Conservation (phyloP, 1,284 basidiomycete genomes). For the Athelia psychrophila region DNA sequence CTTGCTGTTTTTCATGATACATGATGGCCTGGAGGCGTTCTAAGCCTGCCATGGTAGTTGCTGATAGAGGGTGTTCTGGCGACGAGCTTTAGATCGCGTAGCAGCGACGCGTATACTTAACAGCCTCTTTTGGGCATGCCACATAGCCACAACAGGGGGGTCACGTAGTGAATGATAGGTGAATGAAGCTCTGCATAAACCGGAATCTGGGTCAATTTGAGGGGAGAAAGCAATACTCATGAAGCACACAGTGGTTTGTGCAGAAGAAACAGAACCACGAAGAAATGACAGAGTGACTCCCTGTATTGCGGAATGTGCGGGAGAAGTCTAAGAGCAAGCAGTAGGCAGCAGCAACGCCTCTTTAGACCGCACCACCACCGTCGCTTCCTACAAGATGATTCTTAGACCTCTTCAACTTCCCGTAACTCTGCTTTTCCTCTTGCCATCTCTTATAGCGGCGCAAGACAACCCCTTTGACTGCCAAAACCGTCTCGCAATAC, state of each 20-base stretch:
- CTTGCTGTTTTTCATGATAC: slow-evolving; percentile 76
- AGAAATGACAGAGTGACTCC: too few species aligned
- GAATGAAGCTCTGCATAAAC: too few species aligned
- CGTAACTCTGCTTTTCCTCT: slow-evolving; percentile 32
- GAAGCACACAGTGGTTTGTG: too few species aligned
- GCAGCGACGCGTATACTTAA: neutral
- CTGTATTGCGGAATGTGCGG: too few species aligned
- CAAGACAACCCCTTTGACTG: slow-evolving; percentile 53
- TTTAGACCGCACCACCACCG: slow-evolving; percentile 10
- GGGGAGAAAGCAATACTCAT: too few species aligned
- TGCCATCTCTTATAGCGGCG: slow-evolving; percentile 28
- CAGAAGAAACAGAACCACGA: too few species aligned
- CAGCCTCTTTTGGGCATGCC: neutral
- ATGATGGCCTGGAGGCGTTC: slow-evolving; percentile 54
- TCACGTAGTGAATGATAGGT: too few species aligned
- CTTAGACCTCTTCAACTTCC: slow-evolving; percentile 17
- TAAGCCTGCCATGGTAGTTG: slow-evolving; percentile 49
- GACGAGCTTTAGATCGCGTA: neutral
- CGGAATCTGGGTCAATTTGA: too few species aligned
- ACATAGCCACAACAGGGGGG: neutral
- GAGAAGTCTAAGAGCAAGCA: neutral
- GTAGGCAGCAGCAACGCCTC: slow-evolving; percentile 12
- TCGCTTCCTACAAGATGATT: slow-evolving; percentile 4
- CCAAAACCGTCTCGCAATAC: slow-evolving; percentile 34
- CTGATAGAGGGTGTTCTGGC: neutral